A percentile compares a stretch with the other conserved stretches of the same genome.
Conservation (phyloP, 1,139 yeast species). For the Hemisphaericaspora xylanilytica region DNA sequence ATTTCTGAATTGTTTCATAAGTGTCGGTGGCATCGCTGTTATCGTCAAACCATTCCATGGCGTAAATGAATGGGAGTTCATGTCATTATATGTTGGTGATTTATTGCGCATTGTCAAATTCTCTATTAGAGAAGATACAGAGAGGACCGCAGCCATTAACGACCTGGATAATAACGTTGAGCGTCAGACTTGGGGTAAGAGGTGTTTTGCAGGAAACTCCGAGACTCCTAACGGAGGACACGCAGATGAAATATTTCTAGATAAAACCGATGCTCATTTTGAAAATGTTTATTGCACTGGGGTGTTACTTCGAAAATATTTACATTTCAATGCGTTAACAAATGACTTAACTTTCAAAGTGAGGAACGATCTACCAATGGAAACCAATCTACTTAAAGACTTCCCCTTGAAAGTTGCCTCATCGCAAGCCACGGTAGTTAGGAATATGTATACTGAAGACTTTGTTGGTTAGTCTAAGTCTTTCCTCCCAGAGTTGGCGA, state of each 20-base stretch:
- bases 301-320: conserved; percentile 27
- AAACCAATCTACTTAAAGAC: conserved; percentile 25
- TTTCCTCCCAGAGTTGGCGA: conserved; percentile 7
- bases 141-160: conserved; percentile 11
- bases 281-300: conserved; percentile 30
- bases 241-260: conserved; percentile 11
- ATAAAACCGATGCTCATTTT: conserved; percentile 16
- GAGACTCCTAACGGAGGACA: not conserved
- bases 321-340: conserved; percentile 21
- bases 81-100: conserved; percentile 33
- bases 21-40: conserved; percentile 37
- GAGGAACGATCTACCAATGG: conserved; percentile 14
- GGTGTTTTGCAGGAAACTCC: conserved; percentile 1
- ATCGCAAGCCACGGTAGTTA: conserved; percentile 31
- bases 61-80: conserved; percentile 22
- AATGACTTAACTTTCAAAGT: conserved; percentile 20
- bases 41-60: conserved; percentile 34
- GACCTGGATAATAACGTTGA: no score
- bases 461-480: not conserved
- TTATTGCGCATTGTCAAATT: conserved; percentile 31
- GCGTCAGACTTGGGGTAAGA: no score
- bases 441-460: conserved; percentile 8
- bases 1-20: conserved; percentile 25
- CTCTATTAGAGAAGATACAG: conserved; percentile 17
- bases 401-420: conserved; percentile 33